Evolutionary conservation across 176 grass and related monocot genomes (phyloP).

Genomic region (Rhipidocladum racemiflorum): DNA sequence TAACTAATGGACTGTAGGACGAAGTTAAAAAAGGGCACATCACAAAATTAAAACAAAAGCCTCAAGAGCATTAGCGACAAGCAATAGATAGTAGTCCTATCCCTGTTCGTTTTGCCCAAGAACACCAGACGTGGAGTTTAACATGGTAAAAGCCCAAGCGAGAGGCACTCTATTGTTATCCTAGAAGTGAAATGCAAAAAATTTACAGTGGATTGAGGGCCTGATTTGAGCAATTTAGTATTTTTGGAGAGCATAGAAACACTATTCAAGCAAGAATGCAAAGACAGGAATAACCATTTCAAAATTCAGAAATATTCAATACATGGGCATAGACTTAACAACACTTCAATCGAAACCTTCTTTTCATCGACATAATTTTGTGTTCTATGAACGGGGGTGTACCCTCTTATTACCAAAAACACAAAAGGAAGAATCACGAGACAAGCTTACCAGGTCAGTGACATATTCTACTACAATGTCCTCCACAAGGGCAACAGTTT

Average conservation of each 20-base stretch:
- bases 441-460: slow-evolving; percentile 78
- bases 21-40: background rate
- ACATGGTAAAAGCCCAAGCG: background rate
- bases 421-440: slow-evolving; percentile 1
- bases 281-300: background rate
- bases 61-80: background rate
- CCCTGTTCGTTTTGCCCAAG: background rate
- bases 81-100: background rate
- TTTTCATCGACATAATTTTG: background rate
- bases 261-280: background rate
- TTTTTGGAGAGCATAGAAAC: background rate
- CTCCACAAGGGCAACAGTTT: slow-evolving; percentile 92
- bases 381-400: background rate
- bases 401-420: background rate
- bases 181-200: background rate
- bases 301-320: background rate
- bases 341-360: background rate
- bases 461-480: slow-evolving; percentile 95
- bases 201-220: background rate
- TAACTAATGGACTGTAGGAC: background rate
- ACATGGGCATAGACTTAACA: background rate
- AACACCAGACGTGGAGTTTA: background rate
- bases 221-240: background rate
- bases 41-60: background rate
- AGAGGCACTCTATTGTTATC: background rate